A percentile compares a stretch with the other conserved stretches of the same genome.
Evolutionary conservation across 495 filamentous ascomycete species (phyloP).

Genomic region (Cercophora sp.): DNA sequence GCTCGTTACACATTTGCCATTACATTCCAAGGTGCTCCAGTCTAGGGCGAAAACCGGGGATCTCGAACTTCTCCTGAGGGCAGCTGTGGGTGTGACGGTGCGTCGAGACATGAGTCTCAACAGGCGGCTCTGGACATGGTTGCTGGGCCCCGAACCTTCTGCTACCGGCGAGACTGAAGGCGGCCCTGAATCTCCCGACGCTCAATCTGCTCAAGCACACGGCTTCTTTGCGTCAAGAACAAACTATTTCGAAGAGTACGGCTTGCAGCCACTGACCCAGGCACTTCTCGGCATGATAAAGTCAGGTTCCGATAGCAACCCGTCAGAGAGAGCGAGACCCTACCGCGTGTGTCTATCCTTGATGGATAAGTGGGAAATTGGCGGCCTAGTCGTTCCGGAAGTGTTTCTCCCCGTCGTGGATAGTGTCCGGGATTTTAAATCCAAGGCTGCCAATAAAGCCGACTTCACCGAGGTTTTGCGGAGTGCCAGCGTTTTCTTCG

Average conservation of each 20-base stretch:
- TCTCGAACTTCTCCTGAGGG: constrained; percentile 72
- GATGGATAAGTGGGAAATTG: constrained; percentile 98
- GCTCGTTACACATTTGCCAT: constrained; percentile 82
- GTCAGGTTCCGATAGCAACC: constrained; percentile 41
- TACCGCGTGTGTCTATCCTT: constrained; percentile 89
- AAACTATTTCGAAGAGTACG: constrained; percentile 78
- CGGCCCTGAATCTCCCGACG: constrained; percentile 46
- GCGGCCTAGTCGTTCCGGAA: constrained; percentile 77
- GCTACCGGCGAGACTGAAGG: constrained; percentile 41
- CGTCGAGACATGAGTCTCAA: constrained; percentile 96
- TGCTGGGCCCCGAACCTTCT: constrained; percentile 75
- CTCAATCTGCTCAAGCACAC: constrained; percentile 42
- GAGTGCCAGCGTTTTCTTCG: constrained; percentile 93
- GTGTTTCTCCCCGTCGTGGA: constrained; percentile 84
- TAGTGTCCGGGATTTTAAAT: constrained; percentile 69
- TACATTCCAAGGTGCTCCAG: constrained; percentile 82
- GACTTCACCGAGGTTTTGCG: constrained; percentile 82
- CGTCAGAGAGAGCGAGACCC: constrained; percentile 74
- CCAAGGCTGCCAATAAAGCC: constrained; percentile 50
- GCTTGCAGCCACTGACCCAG: constrained; percentile 64
- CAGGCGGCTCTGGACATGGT: constrained; percentile 91
- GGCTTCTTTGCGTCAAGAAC: constrained; percentile 44
- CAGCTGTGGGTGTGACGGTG: constrained; percentile 78
- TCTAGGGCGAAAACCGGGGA: constrained; percentile 65
- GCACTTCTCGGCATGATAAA: constrained; percentile 77